Conservation (phyloP, 2,329 filamentous ascomycete species). For the Claviceps pazoutovae region DNA sequence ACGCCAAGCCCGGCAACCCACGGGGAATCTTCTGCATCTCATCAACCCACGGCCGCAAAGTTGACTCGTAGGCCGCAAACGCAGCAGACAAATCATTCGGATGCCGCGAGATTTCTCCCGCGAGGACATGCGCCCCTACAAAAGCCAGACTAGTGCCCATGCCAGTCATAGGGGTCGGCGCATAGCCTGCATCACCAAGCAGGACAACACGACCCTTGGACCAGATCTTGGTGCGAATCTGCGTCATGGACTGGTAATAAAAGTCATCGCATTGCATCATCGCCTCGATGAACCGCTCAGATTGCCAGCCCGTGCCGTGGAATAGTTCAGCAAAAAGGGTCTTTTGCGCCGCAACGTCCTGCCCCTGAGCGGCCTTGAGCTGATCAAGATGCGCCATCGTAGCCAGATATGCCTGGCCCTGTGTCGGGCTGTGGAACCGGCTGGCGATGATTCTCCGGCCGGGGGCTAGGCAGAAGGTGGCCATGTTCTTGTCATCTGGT, state of each 20-base stretch:
- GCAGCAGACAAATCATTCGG: neutral
- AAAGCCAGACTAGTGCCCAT: slow-evolving; percentile 33
- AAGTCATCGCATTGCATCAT: slow-evolving; percentile 27
- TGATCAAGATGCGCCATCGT: slow-evolving; percentile 13
- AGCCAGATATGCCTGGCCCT: slow-evolving; percentile 10
- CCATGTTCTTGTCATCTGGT: slow-evolving; percentile 10
- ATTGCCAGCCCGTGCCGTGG: slow-evolving; percentile 30
- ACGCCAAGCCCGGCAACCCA: neutral
- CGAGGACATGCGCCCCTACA: slow-evolving; percentile 34
- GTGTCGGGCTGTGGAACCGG: slow-evolving; percentile 11
- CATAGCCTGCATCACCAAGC: slow-evolving; percentile 36
- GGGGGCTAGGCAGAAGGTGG: slow-evolving; percentile 18
- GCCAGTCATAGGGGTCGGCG: slow-evolving; percentile 31
- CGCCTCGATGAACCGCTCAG: slow-evolving; percentile 19
- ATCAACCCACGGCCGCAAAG: slow-evolving; percentile 1
- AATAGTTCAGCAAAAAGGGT: slow-evolving; percentile 23
- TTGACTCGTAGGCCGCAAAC: neutral
- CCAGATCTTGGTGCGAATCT: slow-evolving; percentile 27
- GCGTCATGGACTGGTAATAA: slow-evolving; percentile 27
- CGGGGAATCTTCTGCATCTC: neutral
- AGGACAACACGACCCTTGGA: slow-evolving; percentile 26
- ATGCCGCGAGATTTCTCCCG: slow-evolving; percentile 9
- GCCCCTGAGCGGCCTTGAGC: slow-evolving; percentile 9
- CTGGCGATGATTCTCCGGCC: slow-evolving; percentile 22
- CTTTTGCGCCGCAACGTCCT: slow-evolving; percentile 17